These are phyloP conservation scores for Graphiopsis chlorocephala DNA, from an alignment of 2,329 filamentous ascomycete species.

Conservation along the genomic window DNA sequence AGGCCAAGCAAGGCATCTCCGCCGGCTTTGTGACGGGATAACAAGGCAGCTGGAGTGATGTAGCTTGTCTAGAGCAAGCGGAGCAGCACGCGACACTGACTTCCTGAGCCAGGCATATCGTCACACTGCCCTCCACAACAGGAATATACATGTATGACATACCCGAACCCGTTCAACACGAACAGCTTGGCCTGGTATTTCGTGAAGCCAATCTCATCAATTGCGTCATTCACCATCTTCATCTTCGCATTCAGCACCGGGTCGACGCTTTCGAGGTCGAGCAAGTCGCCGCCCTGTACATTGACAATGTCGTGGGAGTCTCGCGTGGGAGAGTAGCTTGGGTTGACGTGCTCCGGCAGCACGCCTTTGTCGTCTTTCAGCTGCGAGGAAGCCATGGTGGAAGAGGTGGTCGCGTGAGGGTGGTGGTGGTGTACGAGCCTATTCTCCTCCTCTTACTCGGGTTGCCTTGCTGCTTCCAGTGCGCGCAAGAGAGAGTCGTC, in stretches of 20 bases:
- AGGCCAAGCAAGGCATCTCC: neutral
- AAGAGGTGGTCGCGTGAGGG: neutral
- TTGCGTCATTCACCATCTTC: slow-evolving; percentile 65
- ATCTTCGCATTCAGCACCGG: slow-evolving; percentile 65
- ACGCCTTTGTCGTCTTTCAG: neutral
- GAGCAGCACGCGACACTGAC: neutral
- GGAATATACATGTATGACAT: slow-evolving; percentile 19
- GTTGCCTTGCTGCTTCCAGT: neutral
- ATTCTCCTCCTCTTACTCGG: neutral
- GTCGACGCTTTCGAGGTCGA: slow-evolving; percentile 58
- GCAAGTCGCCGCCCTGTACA: slow-evolving; percentile 48
- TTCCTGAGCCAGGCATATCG: neutral
- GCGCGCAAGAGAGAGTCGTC: neutral
- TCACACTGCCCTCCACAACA: neutral
- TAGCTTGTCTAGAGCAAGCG: neutral
- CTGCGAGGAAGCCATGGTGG: neutral
- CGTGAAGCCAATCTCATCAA: slow-evolving; percentile 55
- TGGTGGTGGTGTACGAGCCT: neutral
- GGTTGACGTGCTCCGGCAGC: neutral
- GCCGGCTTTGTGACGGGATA: neutral
- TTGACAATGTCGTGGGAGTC: neutral
- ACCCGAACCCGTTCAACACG: slow-evolving; percentile 60
- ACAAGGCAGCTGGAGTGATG: neutral
- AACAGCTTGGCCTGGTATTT: slow-evolving; percentile 58
- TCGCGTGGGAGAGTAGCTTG: neutral